phyloP scores from a whole-genome alignment of 108 stramenopile species.

The Mayamaea pseudoterrestris region DNA sequence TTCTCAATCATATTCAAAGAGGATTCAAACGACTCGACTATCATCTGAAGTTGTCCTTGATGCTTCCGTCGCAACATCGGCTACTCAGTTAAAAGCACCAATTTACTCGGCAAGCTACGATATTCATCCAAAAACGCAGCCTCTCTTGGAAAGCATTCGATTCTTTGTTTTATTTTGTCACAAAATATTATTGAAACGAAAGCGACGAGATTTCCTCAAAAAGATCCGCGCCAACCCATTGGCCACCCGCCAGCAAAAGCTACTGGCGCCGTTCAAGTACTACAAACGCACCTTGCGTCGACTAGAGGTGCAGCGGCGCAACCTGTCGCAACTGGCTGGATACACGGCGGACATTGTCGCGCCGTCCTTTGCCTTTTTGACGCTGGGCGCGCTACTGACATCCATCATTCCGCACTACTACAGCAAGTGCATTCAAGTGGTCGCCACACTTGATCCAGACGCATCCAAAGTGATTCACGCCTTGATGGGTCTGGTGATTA shows the following conservation, averaged over 20 bases:
- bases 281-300: slow-evolving; percentile 18
- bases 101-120: too few relatives aligned
- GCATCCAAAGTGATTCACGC: slow-evolving; percentile 30
- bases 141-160: neutral
- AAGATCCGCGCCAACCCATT: neutral
- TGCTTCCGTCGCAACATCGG: too few relatives aligned
- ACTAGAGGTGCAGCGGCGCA: slow-evolving; percentile 61
- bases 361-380: slow-evolving; percentile 58
- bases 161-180: neutral
- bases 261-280: neutral
- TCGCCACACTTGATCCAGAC: slow-evolving; percentile 35
- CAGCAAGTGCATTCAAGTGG: slow-evolving; percentile 53
- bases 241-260: neutral
- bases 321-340: slow-evolving; percentile 57
- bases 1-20: too few relatives aligned
- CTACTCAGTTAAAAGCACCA: too few relatives aligned
- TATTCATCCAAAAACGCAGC: slow-evolving; percentile 7
- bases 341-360: slow-evolving; percentile 52
- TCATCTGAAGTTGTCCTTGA: too few relatives aligned
- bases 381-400: slow-evolving; percentile 66
- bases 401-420: slow-evolving; percentile 63
- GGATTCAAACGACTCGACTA: too few relatives aligned
- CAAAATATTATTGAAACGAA: slow-evolving; percentile 1
- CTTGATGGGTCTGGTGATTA: slow-evolving; percentile 42
- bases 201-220: neutral